Percentiles rank a stretch among this genome's conserved stretches.
These are phyloP conservation scores for Sesbania bispinosa DNA, from an alignment of 306 rosid species.

Conservation along the genomic window DNA sequence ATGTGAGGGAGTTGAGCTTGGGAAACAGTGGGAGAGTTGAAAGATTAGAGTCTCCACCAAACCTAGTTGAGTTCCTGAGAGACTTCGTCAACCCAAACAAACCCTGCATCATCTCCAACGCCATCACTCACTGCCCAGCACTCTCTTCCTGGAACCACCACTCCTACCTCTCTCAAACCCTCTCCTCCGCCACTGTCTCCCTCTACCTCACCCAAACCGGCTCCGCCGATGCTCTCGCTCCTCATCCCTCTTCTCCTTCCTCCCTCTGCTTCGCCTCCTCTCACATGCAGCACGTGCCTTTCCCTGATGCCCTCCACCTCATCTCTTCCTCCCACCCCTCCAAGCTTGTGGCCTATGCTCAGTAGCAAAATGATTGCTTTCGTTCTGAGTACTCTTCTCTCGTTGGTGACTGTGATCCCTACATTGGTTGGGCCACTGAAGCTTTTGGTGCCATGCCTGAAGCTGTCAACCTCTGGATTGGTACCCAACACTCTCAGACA, in stretches of 20 bases:
- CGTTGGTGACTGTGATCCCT: slow-evolving; percentile 52
- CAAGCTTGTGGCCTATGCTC: slow-evolving; percentile 58
- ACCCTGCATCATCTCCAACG: slow-evolving; percentile 72
- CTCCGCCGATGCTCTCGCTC: slow-evolving; percentile 59
- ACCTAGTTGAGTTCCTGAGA: slow-evolving; percentile 50
- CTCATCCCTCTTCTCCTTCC: slow-evolving; percentile 15
- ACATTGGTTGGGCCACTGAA: slow-evolving; percentile 63
- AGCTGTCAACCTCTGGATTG: slow-evolving; percentile 85
- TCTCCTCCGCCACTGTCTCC: slow-evolving; percentile 57
- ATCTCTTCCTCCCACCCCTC: slow-evolving; percentile 20
- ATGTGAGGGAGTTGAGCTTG: slow-evolving; percentile 62
- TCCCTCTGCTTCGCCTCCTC: slow-evolving; percentile 49
- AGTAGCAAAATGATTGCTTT: slow-evolving; percentile 79
- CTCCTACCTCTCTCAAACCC: slow-evolving; percentile 50
- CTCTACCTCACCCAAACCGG: slow-evolving; percentile 84
- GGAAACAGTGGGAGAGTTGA: slow-evolving; percentile 48
- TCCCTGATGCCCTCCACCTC: slow-evolving; percentile 37
- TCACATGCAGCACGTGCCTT: slow-evolving; percentile 25
- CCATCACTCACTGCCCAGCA: slow-evolving; percentile 70
- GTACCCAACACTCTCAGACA: slow-evolving; percentile 53
- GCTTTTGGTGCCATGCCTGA: slow-evolving; percentile 65
- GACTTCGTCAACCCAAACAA: slow-evolving; percentile 64
- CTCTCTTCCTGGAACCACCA: slow-evolving; percentile 52
- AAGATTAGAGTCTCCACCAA: slow-evolving; percentile 53
- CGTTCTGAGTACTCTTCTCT: slow-evolving; percentile 57